Conservation (phyloP, 495 filamentous ascomycete species). For the Tuber indicum region DNA sequence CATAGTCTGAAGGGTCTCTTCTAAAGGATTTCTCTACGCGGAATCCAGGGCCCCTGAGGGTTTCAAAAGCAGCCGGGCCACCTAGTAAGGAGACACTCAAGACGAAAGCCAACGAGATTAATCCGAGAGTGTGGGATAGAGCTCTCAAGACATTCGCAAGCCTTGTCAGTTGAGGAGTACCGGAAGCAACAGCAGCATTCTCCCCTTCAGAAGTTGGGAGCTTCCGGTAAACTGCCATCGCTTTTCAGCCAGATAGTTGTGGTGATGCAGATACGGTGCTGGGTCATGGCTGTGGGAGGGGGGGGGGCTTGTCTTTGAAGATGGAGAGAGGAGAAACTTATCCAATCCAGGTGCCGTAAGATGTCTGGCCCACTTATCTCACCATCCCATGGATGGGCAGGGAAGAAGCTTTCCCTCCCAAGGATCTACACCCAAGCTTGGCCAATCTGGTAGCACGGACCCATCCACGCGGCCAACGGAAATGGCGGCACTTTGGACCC, state of each 20-base stretch:
- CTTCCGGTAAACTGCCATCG: background rate
- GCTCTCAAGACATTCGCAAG: background rate
- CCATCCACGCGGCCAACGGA: conserved; percentile 4
- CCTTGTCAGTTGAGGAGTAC: background rate
- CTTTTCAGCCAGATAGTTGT: background rate
- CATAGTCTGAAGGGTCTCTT: conserved; percentile 44
- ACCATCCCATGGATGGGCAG: background rate
- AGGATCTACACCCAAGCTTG: background rate
- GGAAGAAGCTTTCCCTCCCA: background rate
- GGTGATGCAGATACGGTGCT: background rate
- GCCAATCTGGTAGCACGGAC: conserved; percentile 11
- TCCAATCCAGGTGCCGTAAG: background rate
- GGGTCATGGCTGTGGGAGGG: background rate
- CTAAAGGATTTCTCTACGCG: conserved; percentile 17
- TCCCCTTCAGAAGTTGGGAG: background rate
- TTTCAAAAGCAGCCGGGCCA: background rate
- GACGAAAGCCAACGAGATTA: background rate
- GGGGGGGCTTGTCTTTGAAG: background rate
- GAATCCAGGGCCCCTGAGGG: background rate
- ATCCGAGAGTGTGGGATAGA: background rate
- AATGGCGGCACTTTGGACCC: background rate
- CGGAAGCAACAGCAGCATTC: background rate
- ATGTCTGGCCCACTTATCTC: background rate
- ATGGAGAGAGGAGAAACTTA: background rate
- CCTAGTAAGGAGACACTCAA: background rate